Evolutionary conservation across 2,329 filamentous ascomycete genomes (phyloP), one percentile per base, ranked within the genome.

Genomic region (Pestalotiopsis fici): DNA sequence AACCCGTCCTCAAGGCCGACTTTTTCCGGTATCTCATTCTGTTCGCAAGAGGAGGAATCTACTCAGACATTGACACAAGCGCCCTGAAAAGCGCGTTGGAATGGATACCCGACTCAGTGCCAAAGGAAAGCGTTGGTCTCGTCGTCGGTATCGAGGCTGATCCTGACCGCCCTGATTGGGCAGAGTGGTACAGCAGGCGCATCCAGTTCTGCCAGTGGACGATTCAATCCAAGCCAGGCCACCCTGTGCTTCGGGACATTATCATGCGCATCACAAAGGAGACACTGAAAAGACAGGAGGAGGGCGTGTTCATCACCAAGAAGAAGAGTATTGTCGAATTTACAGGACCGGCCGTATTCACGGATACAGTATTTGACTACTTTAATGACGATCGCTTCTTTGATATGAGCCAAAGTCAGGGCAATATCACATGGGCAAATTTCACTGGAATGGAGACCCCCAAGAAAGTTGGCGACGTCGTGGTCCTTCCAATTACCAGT

Each of bases 141-240:
- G 91, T 99, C 50, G 87, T 98, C 74, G 96, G 96, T 68, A 98
- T 99, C 71, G 96, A 99, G 83, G 96, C 96, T 4, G 96, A 99
- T 77, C 94, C 96, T 0, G 94, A 98, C 79, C 89, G 96, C 60
- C 88, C 89, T 3, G 96, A 99, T 78, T 99, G 96, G 96, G 87
- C 89, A 43, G 85, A 97, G 1, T 98, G 95, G 96, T 99, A 98
- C 83, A 96, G 94, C 70, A 92, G 96, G 68, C 89, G 95, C 70
- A 95, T 99, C 69, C 96, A 98, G 78, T 98, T 99, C 81, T 99
- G 96, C 82, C 96, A 99, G 79, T 99, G 96, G 96, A 99, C 96
- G 1, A 98, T 99, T 70, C 95, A 98, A 80, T 85, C 93, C 67
- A 99, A 99, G 80, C 92, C 95, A 0, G 96, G 96, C 12, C 96